Evolutionary conservation across 1,139 yeast genomes (phyloP).

Genomic region (Hansenula anomala): DNA sequence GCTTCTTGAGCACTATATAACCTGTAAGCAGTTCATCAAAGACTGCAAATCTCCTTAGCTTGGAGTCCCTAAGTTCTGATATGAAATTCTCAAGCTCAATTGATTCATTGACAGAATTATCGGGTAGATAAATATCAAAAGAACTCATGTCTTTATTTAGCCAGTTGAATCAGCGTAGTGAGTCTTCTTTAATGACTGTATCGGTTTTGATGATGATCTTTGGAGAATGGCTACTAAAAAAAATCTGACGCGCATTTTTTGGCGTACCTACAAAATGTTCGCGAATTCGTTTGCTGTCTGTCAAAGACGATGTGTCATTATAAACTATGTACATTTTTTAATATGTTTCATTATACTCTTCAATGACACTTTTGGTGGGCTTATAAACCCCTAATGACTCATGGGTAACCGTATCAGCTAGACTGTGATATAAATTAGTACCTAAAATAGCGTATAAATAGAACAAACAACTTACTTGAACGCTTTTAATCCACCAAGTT

Average conservation of each 20-base stretch:
- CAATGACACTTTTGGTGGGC: constrained; percentile 31
- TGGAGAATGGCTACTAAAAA: no score
- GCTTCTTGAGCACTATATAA: constrained; percentile 25
- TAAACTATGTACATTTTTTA: no score
- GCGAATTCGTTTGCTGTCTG: no score
- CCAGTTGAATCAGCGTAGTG: no score
- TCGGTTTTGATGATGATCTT: no score
- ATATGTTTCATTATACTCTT: constrained; percentile 23
- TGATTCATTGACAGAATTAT: background rate
- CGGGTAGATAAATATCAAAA: constrained; percentile 1
- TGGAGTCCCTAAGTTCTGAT: background rate
- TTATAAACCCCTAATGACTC: constrained; percentile 30
- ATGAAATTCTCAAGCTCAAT: background rate
- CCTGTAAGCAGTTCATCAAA: constrained; percentile 39
- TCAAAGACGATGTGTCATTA: no score
- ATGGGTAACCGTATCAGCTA: constrained; percentile 28
- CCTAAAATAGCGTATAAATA: constrained; percentile 17
- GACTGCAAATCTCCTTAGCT: constrained; percentile 23
- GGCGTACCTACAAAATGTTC: no score
- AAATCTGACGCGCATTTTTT: no score
- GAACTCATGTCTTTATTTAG: background rate
- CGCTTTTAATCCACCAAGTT: constrained; percentile 35
- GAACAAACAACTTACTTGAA: constrained; percentile 17
- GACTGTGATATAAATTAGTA: background rate
- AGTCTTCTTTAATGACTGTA: no score